Evolutionary conservation across 495 filamentous ascomycete species (phyloP).

Genomic region (Hypoxylon lienhwacheense): DNA sequence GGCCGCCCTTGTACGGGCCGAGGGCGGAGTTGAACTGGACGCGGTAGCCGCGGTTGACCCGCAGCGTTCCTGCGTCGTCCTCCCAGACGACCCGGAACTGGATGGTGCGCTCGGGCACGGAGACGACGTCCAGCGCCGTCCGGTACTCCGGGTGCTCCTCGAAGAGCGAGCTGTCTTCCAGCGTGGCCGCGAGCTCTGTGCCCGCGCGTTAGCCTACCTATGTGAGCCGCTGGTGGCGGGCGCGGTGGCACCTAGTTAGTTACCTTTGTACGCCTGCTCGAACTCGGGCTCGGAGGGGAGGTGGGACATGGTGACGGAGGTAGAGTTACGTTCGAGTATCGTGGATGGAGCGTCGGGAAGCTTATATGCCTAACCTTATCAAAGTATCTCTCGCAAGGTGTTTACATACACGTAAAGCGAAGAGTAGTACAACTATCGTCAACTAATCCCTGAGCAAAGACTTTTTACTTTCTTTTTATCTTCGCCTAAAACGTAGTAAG

Average conservation of each 20-base stretch:
- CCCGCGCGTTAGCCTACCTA: slow-evolving; percentile 8
- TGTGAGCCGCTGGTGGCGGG: background rate
- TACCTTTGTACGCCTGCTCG: slow-evolving; percentile 98
- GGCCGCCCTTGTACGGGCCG: slow-evolving; percentile 96
- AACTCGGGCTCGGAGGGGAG: slow-evolving; percentile 91
- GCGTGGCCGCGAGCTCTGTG: slow-evolving; percentile 89
- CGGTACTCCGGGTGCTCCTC: slow-evolving; percentile 90
- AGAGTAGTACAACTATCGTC: background rate
- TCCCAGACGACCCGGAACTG: slow-evolving; percentile 99
- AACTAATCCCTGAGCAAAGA: slow-evolving; percentile 7
- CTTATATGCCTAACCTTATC: no score
- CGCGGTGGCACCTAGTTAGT: slow-evolving; percentile 11
- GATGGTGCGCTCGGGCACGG: slow-evolving; percentile 93
- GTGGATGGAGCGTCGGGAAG: no score
- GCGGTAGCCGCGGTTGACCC: slow-evolving; percentile 95
- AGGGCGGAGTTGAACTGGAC: slow-evolving; percentile 99
- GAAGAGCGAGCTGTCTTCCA: slow-evolving; percentile 93
- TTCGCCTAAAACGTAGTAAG: background rate
- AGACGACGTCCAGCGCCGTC: slow-evolving; percentile 82
- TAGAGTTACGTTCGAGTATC: slow-evolving; percentile 8
- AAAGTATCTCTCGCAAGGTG: slow-evolving; percentile 7
- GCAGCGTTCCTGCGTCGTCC: slow-evolving; percentile 82
- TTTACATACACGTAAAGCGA: background rate
- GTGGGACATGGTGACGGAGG: slow-evolving; percentile 69
- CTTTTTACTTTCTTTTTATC: slow-evolving; percentile 5